Base-by-base conservation (phyloP, 768 basidiomycete species). In the Psilocybe cyanescens region DNA sequence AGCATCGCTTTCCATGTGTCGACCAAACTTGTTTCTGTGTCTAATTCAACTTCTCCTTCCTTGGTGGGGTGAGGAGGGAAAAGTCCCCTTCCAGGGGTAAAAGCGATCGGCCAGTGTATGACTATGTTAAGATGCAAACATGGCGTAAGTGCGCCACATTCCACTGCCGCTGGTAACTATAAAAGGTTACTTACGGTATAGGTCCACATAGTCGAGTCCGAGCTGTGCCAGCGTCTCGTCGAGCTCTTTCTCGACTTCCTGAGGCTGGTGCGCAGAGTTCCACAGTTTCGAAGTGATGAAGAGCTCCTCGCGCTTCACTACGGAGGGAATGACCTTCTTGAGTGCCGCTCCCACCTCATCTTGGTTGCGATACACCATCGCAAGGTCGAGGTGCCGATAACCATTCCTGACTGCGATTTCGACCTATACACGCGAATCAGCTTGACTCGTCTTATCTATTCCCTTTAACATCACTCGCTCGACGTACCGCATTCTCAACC, bases 1-100 rank as follows among this genome's bases (percentile, higher is more conserved):
- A 91, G 80, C 85, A 95, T 82, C 12, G 90, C 91, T 67, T 86
- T 88, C 92, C 92, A 94, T 37, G 92, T 94, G 11, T 93, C 91
- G 31, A 86, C 85, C n/a, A 94, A 76, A 11, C 81, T 81, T 1
- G 84, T 83, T 55, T 84, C 69, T 0, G 72, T 73, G 67, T 93
- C 91, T 41, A 92, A 78, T 29, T 79, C 82, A 47, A 78, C 70
- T 64, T 85, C 77, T n/a, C 75, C 79, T 17, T 72, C 67, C 37
- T 78, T 80, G 3, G 77, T 74, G 1, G 82, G 71, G 62, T 86
- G 80, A 14, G 72, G 69, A 1, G 92, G 91, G 70, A 76, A 72
- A 41, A 88, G 74, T n/a, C 80, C 83, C 30, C 79, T 72, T 12
- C 84, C 86, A 3, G 86, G 81, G 16, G 69, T 72, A 74, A 93